phyloP scores from a whole-genome alignment of 352 stramenopile genomes.

The Phytophthora fragariae region DNA sequence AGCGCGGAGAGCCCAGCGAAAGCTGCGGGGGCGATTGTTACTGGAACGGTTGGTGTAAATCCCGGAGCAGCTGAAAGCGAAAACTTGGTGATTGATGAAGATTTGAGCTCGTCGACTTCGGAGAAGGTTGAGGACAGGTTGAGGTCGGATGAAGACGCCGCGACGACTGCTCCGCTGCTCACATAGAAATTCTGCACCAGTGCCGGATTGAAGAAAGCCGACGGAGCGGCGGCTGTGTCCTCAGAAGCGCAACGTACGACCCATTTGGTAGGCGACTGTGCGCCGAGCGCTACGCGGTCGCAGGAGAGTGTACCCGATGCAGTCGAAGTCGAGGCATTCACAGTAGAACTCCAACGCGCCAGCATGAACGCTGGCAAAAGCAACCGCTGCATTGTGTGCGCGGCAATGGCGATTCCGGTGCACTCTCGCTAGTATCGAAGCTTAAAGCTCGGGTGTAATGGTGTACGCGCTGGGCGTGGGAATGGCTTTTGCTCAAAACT shows the following conservation, averaged over 20 bases:
- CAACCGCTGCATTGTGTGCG: slow-evolving; percentile 25
- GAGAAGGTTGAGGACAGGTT: slow-evolving; percentile 52
- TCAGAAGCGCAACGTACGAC: slow-evolving; percentile 36
- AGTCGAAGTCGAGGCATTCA: slow-evolving; percentile 2
- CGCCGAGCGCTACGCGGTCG: slow-evolving; percentile 35
- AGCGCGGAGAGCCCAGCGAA: slow-evolving; percentile 51
- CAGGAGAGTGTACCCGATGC: slow-evolving; percentile 30
- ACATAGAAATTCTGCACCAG: slow-evolving; percentile 44
- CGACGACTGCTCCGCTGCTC: slow-evolving; percentile 26
- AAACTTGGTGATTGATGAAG: slow-evolving; percentile 48
- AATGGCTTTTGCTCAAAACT: slow-evolving; percentile 13
- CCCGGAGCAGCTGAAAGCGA: slow-evolving; percentile 45
- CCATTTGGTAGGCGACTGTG: slow-evolving; percentile 43
- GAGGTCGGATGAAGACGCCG: slow-evolving; percentile 28
- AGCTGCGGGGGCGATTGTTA: slow-evolving; percentile 46
- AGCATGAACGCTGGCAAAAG: slow-evolving; percentile 18
- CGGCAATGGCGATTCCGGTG: slow-evolving; percentile 9
- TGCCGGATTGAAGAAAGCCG: slow-evolving; percentile 45
- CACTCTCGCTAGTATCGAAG: slow-evolving; percentile 8
- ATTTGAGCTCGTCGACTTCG: slow-evolving; percentile 45
- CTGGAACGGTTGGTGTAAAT: slow-evolving; percentile 44
- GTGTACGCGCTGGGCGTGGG: slow-evolving; percentile 35
- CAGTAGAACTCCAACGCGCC: background rate
- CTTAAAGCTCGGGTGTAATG: slow-evolving; percentile 13
- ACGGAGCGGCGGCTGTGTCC: slow-evolving; percentile 2